Evolutionary conservation across 2,329 filamentous ascomycete genomes (phyloP).

Genomic region (Penicillium sp.): DNA sequence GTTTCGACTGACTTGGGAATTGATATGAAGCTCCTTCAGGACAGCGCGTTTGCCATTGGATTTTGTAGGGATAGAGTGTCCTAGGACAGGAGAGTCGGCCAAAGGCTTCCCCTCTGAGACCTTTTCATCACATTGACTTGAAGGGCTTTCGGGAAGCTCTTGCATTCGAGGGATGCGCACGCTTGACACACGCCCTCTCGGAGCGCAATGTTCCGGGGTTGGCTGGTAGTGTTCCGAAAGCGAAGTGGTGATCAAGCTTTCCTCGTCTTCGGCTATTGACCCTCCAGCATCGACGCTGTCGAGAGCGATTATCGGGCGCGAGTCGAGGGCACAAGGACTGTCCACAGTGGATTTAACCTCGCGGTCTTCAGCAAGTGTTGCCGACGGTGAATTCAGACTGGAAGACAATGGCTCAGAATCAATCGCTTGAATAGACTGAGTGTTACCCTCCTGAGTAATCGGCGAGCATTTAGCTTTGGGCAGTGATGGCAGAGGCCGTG

Average conservation of each 20-base stretch:
- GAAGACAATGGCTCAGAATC: constrained; percentile 1
- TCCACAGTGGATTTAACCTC: neutral
- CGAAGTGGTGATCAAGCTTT: constrained; percentile 1
- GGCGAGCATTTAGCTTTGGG: constrained; percentile 21
- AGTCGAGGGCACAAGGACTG: constrained; percentile 1
- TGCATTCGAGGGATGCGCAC: constrained; percentile 17
- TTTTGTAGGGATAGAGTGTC: constrained; percentile 8
- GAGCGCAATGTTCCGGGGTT: constrained; percentile 12
- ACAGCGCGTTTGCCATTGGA: constrained; percentile 11
- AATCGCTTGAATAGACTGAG: constrained; percentile 4
- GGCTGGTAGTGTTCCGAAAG: constrained; percentile 18
- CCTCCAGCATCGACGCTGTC: constrained; percentile 8
- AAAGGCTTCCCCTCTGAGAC: constrained; percentile 12
- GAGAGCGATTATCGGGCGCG: constrained; percentile 10
- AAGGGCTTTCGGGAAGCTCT: constrained; percentile 12
- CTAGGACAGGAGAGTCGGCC: constrained; percentile 24
- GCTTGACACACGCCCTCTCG: constrained; percentile 15
- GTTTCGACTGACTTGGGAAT: constrained; percentile 12
- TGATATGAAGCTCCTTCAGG: constrained; percentile 14
- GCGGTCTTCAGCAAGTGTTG: constrained; percentile 9
- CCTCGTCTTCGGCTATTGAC: constrained; percentile 8
- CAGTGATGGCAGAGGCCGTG: constrained; percentile 34
- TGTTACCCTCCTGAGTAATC: constrained; percentile 9
- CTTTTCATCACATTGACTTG: neutral
- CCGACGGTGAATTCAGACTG: constrained; percentile 1